phyloP scores from a whole-genome alignment of 345 rosid genomes.

The Aegle marmelos region DNA sequence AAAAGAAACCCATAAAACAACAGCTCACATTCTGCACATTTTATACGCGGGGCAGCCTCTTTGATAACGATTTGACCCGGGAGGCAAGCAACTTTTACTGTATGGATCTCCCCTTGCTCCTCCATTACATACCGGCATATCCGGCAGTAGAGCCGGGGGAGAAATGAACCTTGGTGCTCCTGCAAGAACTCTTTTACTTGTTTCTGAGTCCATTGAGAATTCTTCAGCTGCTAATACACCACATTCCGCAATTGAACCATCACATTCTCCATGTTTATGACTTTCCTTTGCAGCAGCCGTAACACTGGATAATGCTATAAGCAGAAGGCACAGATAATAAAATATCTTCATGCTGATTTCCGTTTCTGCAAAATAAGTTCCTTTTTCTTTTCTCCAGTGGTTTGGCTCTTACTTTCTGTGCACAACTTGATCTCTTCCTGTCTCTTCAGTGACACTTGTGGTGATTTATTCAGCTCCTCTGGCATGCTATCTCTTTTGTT shows the following conservation, averaged over 20 bases:
- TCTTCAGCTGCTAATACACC: constrained; percentile 10
- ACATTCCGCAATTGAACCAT: constrained; percentile 11
- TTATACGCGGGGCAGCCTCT: constrained; percentile 19
- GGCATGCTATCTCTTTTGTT: background rate
- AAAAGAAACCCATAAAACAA: background rate
- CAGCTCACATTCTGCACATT: constrained; percentile 9
- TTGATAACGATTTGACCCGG: background rate
- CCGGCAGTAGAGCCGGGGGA: constrained; percentile 6
- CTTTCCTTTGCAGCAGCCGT: background rate
- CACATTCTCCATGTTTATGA: background rate
- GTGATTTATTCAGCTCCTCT: background rate
- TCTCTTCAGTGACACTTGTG: background rate
- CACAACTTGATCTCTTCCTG: background rate
- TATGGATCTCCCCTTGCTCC: constrained; percentile 10
- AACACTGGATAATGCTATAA: background rate
- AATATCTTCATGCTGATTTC: background rate
- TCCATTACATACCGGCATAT: background rate
- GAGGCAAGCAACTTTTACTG: constrained; percentile 15
- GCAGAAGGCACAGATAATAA: background rate
- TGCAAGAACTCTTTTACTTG: constrained; percentile 3
- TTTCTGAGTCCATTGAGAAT: constrained; percentile 11
- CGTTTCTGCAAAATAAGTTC: background rate
- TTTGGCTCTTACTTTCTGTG: background rate
- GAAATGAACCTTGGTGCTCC: background rate
- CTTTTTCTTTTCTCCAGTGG: background rate